Percentiles rank a stretch among this genome's conserved stretches.
Evolutionary conservation across 228 moss, liverwort and hornwort species (phyloP).

Genomic region (Sphagnum fallax): DNA sequence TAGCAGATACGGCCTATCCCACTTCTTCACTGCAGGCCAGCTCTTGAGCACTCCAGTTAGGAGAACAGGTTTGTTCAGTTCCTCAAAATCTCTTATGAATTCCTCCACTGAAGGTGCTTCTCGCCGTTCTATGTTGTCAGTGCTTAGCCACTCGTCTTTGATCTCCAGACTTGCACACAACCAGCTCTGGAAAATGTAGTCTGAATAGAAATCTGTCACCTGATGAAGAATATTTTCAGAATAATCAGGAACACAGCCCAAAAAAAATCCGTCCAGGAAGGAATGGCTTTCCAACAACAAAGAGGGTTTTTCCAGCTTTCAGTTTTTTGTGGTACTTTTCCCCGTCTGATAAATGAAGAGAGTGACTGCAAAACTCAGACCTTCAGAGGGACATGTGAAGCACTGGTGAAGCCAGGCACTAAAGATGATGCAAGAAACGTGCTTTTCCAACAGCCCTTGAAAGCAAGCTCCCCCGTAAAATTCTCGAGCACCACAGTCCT

Average conservation of each 20-base stretch:
- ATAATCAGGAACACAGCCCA: neutral
- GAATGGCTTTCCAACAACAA: neutral
- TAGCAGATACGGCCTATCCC: conserved; percentile 72
- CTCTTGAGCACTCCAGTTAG: conserved; percentile 42
- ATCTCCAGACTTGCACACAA: conserved; percentile 87
- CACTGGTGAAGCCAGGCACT: conserved; percentile 27
- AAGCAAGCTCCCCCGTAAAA: conserved; percentile 46
- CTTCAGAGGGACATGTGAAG: conserved; percentile 70
- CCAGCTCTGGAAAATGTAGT: conserved; percentile 92
- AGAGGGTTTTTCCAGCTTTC: neutral
- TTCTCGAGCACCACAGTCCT: conserved; percentile 64
- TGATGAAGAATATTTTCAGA: conserved; percentile 14
- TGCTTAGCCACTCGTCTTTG: conserved; percentile 70
- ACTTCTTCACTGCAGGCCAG: conserved; percentile 72
- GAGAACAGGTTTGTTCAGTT: conserved; percentile 87
- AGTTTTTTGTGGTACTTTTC: neutral
- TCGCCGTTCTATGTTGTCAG: conserved; percentile 69
- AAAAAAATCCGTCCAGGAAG: neutral
- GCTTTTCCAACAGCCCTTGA: conserved; percentile 73
- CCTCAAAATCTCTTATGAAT: conserved; percentile 72
- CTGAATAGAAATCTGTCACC: conserved; percentile 84
- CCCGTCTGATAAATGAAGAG: neutral
- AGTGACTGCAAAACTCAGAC: conserved; percentile 16
- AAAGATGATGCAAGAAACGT: conserved; percentile 44
- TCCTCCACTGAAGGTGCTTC: conserved; percentile 56